Evolutionary conservation across 129 eudicot genomes (phyloP).

Genomic region (Erigeron canadensis): DNA sequence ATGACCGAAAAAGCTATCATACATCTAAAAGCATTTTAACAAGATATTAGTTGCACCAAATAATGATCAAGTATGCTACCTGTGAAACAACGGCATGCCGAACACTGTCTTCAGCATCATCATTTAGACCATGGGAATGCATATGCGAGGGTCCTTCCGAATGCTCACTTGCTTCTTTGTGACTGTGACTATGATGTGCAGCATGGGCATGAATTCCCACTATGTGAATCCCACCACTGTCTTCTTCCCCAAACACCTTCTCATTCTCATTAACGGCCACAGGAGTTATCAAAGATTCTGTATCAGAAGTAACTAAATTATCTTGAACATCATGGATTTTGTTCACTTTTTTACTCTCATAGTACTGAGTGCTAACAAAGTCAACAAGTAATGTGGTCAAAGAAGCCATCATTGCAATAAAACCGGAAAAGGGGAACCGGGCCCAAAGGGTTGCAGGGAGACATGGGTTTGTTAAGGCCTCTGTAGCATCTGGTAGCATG

Average conservation of each 20-base stretch:
- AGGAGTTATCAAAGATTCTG: constrained; percentile 40
- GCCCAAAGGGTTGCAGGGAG: constrained; percentile 68
- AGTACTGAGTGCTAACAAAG: constrained; percentile 63
- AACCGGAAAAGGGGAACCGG: constrained; percentile 66
- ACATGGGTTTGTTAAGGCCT: constrained; percentile 51
- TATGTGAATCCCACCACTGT: constrained; percentile 67
- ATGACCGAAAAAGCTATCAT: too few species aligned
- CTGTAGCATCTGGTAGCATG: constrained; percentile 71
- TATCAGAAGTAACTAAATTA: constrained; percentile 24
- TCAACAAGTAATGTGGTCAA: constrained; percentile 63
- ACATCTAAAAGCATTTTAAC: neutral
- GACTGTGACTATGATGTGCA: constrained; percentile 63
- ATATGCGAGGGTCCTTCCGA: constrained; percentile 28
- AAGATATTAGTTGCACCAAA: neutral
- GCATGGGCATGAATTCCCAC: constrained; percentile 77
- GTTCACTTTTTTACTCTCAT: constrained; percentile 62
- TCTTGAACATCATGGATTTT: constrained; percentile 17
- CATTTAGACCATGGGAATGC: constrained; percentile 37
- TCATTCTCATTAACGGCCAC: constrained; percentile 31
- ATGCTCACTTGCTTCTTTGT: constrained; percentile 32
- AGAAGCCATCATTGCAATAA: constrained; percentile 74
- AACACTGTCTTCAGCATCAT: constrained; percentile 35
- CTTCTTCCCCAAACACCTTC: constrained; percentile 70
- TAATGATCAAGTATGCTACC: constrained; percentile 29
- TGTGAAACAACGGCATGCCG: constrained; percentile 73